A percentile compares a stretch with the other conserved stretches of the same genome.
phyloP scores from a whole-genome alignment of 805 yeast species.

The Sungouiella thailandica region DNA sequence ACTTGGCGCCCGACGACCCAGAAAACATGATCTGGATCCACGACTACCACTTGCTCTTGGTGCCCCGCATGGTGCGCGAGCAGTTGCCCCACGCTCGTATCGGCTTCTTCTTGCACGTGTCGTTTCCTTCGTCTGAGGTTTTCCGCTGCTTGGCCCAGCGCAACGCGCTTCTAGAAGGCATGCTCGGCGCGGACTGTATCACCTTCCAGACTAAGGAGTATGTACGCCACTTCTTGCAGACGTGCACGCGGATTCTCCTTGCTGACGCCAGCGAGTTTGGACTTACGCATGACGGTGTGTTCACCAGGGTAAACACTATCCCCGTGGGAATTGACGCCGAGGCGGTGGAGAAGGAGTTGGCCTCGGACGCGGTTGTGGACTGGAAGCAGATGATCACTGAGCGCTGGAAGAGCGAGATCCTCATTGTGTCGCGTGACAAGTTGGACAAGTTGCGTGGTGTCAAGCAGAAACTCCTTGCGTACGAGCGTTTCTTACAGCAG shows the following conservation, averaged over 20 bases:
- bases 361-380: slow-evolving; percentile 46
- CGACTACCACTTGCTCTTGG: slow-evolving; percentile 85
- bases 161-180: slow-evolving; percentile 67
- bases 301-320: slow-evolving; percentile 50
- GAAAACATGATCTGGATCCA: slow-evolving; percentile 84
- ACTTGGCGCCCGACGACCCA: slow-evolving; percentile 37
- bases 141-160: slow-evolving; percentile 92
- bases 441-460: slow-evolving; percentile 84
- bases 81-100: slow-evolving; percentile 77
- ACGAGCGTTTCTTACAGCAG: slow-evolving; percentile 66
- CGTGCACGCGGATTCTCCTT: slow-evolving; percentile 75
- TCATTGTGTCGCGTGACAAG: slow-evolving; percentile 86
- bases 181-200: slow-evolving; percentile 83
- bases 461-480: slow-evolving; percentile 81
- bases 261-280: slow-evolving; percentile 72
- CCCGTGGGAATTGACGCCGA: slow-evolving; percentile 80
- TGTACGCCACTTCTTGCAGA: slow-evolving; percentile 88
- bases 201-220: slow-evolving; percentile 92
- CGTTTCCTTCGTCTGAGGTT: slow-evolving; percentile 94
- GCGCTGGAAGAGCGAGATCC: slow-evolving; percentile 66
- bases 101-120: slow-evolving; percentile 87
- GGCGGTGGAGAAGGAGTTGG: slow-evolving; percentile 43
- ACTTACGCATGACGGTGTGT: slow-evolving; percentile 54
- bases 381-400: slow-evolving; percentile 72
- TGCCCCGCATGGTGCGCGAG: slow-evolving; percentile 78